Percentiles rank a stretch among this genome's conserved stretches.
These are phyloP conservation scores for Pseudopithomyces chartarum DNA, from an alignment of 2,329 filamentous ascomycete genomes.

Conservation along the genomic window DNA sequence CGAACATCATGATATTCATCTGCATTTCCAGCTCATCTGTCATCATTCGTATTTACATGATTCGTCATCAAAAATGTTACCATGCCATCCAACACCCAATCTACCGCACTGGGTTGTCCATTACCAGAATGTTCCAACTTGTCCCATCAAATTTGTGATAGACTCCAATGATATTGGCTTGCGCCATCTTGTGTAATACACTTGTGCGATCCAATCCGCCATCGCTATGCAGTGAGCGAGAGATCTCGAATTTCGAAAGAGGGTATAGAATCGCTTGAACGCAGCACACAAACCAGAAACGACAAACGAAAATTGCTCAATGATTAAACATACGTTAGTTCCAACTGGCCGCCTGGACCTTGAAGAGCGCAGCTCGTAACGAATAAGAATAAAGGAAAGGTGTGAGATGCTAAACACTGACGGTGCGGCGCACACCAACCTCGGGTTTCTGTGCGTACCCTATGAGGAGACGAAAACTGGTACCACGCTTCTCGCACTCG, in stretches of 20 bases:
- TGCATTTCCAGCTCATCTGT: neutral
- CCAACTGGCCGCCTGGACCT: constrained; percentile 30
- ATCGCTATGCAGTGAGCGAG: constrained; percentile 35
- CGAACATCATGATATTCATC: too few species aligned
- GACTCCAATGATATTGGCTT: constrained; percentile 27
- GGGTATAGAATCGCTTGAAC: constrained; percentile 46
- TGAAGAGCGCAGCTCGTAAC: constrained; percentile 39
- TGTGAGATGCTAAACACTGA: constrained; percentile 48
- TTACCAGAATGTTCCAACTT: constrained; percentile 40
- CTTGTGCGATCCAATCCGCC: constrained; percentile 19
- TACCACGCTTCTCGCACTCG: constrained; percentile 86
- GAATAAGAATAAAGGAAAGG: constrained; percentile 20
- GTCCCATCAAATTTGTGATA: neutral
- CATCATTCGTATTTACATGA: constrained; percentile 8
- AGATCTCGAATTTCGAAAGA: constrained; percentile 19
- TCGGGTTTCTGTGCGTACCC: constrained; percentile 84
- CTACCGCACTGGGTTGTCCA: constrained; percentile 25
- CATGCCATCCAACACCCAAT: neutral
- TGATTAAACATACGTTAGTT: constrained; percentile 12
- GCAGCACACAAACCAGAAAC: constrained; percentile 29
- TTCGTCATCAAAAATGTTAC: constrained; percentile 6
- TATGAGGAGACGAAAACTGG: constrained; percentile 87
- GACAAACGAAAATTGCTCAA: constrained; percentile 5
- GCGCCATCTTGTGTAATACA: constrained; percentile 28
- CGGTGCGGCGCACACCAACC: constrained; percentile 52